Evolutionary conservation across 306 rosid species (phyloP).

Genomic region (Macrotyloma uniflorum): DNA sequence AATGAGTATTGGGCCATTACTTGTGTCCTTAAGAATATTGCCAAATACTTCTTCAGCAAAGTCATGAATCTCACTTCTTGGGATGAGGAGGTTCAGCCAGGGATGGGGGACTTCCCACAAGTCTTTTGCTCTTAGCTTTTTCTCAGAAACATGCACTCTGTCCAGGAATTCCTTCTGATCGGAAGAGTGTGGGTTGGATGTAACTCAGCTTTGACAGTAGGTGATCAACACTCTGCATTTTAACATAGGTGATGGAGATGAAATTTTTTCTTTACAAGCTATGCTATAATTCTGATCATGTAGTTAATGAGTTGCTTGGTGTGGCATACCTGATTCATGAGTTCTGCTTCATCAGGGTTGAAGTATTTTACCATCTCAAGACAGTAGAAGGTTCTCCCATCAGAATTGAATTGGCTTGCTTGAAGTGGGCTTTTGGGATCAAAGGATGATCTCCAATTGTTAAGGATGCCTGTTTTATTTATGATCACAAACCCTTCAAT

Average conservation of each 20-base stretch:
- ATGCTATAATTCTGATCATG: not conserved
- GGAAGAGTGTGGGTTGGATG: constrained; percentile 72
- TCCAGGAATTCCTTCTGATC: constrained; percentile 83
- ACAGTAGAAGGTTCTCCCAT: constrained; percentile 78
- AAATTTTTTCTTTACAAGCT: not conserved
- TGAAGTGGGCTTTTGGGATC: constrained; percentile 69
- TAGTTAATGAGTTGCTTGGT: constrained; percentile 1
- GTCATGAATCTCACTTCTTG: constrained; percentile 64
- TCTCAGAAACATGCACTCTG: constrained; percentile 80
- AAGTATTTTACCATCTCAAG: constrained; percentile 88
- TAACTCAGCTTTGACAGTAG: constrained; percentile 63
- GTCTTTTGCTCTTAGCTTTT: constrained; percentile 68
- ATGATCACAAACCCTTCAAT: constrained; percentile 88
- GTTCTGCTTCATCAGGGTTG: constrained; percentile 61
- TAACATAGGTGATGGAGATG: constrained; percentile 14
- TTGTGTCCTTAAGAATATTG: constrained; percentile 65
- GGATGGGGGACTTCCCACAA: constrained; percentile 97
- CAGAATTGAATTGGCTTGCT: constrained; percentile 74
- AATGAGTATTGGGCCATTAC: constrained; percentile 86
- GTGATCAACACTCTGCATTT: constrained; percentile 69
- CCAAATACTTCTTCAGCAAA: constrained; percentile 75
- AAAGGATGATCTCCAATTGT: constrained; percentile 91
- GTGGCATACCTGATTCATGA: constrained; percentile 61
- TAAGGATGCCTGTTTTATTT: constrained; percentile 76
- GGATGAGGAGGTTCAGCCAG: constrained; percentile 87